phyloP scores from a whole-genome alignment of 2,329 filamentous ascomycete species.

The Penicillium sp. region DNA sequence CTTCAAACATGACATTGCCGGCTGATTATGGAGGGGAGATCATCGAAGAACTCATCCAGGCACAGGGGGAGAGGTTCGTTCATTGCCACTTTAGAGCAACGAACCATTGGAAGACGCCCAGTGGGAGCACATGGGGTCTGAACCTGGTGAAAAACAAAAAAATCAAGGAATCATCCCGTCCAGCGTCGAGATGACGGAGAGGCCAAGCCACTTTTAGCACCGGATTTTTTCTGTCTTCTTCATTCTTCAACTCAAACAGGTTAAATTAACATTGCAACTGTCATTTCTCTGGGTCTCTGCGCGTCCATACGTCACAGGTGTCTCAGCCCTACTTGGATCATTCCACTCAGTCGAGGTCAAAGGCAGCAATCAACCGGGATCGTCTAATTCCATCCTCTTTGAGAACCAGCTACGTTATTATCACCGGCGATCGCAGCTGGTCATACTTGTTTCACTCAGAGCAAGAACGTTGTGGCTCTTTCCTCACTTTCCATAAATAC shows the following conservation, averaged over 20 bases:
- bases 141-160: conserved; percentile 1
- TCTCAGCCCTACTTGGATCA: conserved; percentile 15
- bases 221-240: neutral
- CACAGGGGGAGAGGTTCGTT: neutral
- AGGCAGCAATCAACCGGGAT: neutral
- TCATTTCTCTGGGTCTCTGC: conserved; percentile 3
- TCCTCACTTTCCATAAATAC: conserved; percentile 5
- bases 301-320: conserved; percentile 12
- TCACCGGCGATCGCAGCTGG: neutral
- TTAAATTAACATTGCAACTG: neutral
- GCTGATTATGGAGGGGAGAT: too few species aligned
- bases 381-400: neutral
- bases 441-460: neutral
- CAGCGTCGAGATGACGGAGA: conserved; percentile 9
- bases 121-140: neutral
- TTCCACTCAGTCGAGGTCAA: conserved; percentile 10
- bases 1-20: too few species aligned
- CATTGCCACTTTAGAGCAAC: neutral
- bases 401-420: neutral
- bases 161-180: conserved; percentile 9
- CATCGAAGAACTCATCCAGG: neutral
- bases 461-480: neutral
- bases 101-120: neutral
- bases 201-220: neutral
- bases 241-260: neutral